These are phyloP conservation scores for Fraxinus americana DNA, from an alignment of 257 asterid genomes.

Conservation along the genomic window DNA sequence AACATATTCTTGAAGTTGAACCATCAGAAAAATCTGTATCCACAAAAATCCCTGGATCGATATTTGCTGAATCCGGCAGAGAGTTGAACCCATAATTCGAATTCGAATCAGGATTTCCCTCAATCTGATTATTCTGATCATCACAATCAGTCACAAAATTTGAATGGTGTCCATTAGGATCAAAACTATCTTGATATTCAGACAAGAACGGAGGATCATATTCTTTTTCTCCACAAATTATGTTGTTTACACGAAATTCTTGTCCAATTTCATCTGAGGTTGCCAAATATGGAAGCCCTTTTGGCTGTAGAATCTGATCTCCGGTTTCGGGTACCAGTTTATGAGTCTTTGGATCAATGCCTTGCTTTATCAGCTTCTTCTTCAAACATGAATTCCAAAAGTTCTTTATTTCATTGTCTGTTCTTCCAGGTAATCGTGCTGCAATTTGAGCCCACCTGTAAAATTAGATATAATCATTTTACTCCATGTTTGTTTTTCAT, in stretches of 20 bases:
- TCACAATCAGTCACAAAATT: conserved; percentile 28
- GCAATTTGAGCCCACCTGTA: conserved; percentile 95
- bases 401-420: conserved; percentile 91
- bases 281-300: conserved; percentile 36
- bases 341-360: conserved; percentile 83
- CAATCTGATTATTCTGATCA: conserved; percentile 25
- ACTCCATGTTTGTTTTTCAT: neutral
- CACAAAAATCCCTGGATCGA: conserved; percentile 36
- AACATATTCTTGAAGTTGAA: conserved; percentile 41
- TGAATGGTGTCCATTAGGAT: conserved; percentile 33
- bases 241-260: conserved; percentile 23
- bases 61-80: conserved; percentile 47
- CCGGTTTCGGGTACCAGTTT: conserved; percentile 37
- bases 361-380: conserved; percentile 77
- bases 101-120: conserved; percentile 18
- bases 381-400: conserved; percentile 79
- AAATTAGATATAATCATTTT: neutral
- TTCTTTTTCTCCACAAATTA: conserved; percentile 19
- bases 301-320: conserved; percentile 29
- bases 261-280: conserved; percentile 27
- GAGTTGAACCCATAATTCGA: conserved; percentile 39
- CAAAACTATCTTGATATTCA: conserved; percentile 25
- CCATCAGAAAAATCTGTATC: conserved; percentile 33
- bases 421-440: conserved; percentile 78
- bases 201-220: neutral